Evolutionary conservation across 192 early-diverging fungal species (phyloP).

Genomic region (Pecoramyces ruminantium): DNA sequence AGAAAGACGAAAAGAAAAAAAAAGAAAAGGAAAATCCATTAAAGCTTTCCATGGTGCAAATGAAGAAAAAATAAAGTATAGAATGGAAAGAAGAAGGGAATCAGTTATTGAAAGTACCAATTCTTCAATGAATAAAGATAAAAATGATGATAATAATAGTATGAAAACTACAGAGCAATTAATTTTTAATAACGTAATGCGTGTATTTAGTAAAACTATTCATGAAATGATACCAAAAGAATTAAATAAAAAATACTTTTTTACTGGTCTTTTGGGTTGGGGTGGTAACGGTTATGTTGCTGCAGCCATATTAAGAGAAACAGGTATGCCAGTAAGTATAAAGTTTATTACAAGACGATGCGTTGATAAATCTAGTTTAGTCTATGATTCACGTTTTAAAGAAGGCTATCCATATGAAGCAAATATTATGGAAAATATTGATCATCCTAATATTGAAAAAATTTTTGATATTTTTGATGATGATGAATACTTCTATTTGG

Average conservation of each 20-base stretch:
- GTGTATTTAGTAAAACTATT: conserved; percentile 5
- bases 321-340: neutral
- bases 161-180: neutral
- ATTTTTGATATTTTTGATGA: neutral
- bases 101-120: neutral
- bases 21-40: neutral
- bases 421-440: neutral
- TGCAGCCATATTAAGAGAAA: conserved; percentile 4
- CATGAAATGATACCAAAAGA: conserved; percentile 4
- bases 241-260: conserved; percentile 6
- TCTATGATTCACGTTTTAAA: neutral
- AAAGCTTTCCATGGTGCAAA: neutral
- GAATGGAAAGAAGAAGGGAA: neutral
- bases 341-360: neutral
- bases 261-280: conserved; percentile 11
- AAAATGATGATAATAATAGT: neutral
- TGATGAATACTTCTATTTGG: neutral
- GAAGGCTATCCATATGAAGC: neutral
- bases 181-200: conserved; percentile 11
- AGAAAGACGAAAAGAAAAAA: neutral
- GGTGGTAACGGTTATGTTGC: conserved; percentile 16
- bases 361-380: neutral
- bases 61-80: neutral
- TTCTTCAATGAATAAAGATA: neutral
- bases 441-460: conserved; percentile 3